Conservation (phyloP, 495 filamentous ascomycete species). For the Penicillium alfredii region DNA sequence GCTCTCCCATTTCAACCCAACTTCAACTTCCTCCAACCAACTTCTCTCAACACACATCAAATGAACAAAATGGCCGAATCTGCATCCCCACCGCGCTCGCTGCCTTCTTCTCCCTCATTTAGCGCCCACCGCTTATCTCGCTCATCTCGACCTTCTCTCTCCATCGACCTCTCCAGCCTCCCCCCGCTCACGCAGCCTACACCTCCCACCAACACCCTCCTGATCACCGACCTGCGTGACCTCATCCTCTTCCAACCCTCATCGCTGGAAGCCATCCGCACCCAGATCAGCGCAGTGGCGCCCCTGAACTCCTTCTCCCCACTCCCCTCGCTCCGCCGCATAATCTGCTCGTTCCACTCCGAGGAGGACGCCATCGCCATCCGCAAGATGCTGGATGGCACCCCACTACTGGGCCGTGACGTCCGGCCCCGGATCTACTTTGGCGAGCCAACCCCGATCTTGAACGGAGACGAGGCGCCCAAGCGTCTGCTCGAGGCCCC, state of each 20-base stretch:
- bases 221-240: constrained; percentile 82
- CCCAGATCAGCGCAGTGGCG: constrained; percentile 58
- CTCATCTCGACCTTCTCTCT: constrained; percentile 49
- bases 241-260: constrained; percentile 69
- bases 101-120: constrained; percentile 23
- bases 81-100: constrained; percentile 20
- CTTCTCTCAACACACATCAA: background rate
- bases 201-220: constrained; percentile 84
- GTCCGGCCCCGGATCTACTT: constrained; percentile 79
- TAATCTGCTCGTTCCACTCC: constrained; percentile 80
- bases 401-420: constrained; percentile 53
- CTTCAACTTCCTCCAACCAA: too few relatives aligned
- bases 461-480: constrained; percentile 47
- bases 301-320: constrained; percentile 84
- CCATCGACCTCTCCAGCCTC: constrained; percentile 74
- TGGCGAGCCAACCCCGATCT: constrained; percentile 66
- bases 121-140: constrained; percentile 40
- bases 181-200: constrained; percentile 74
- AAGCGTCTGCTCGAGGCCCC: constrained; percentile 69
- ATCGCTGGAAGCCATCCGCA: constrained; percentile 70
- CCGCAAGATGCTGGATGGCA: constrained; percentile 64
- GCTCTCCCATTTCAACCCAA: too few relatives aligned
- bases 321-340: constrained; percentile 85
- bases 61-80: constrained; percentile 21
- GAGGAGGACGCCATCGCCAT: constrained; percentile 66